Base-by-base conservation (phyloP, 2,329 filamentous ascomycete genomes). In the Rutstroemia sydowiana region DNA sequence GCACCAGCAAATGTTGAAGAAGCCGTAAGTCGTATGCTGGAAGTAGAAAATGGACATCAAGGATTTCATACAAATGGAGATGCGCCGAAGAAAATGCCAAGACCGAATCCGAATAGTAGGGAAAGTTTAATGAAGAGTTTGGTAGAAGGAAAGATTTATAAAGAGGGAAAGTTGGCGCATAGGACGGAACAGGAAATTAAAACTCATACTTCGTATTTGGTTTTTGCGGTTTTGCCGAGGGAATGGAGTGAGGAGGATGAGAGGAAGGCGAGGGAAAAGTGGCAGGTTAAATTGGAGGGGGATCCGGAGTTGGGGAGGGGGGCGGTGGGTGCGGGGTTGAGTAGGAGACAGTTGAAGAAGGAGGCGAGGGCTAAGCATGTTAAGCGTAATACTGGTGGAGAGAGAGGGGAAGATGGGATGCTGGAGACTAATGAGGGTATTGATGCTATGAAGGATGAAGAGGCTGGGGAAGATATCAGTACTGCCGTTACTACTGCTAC, bases 151-250 rank as follows among this genome's bases (percentile, higher is more conserved):
- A 82, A 87, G 56, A 68, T 78, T 1, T 95, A 84, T 72, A 80
- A 86, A 65, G 81, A 91, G 55, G 93, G 93, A 1, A 79, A 81
- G 26, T 65, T 97, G 37, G 77, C 89, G 28, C 88, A 95, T 62
- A 79, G 89, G 21, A 83, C 87, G 0, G 93, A 98, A 71, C 73
- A 83, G 0, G 93, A 98, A 64, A 73, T 97, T 55, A 96, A 95
- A 76, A 93, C 88, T 7, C 93, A 98, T 69, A 98, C 93, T 0
- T 93, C 87, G n/a, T 98, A 98, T 67, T 77, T 98, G 4, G 87
- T 95, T 4, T 98, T 98, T 71, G 93, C 93, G 0, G 74, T 93
- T 3, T 70, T 98, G 55, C 92, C 93, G n/a, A 77, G 82, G 40
- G 84, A 87, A 56, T 98, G 93, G 93, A 84, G 75, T 0, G 84